Base-by-base conservation (phyloP, 1,284 basidiomycete genomes). In the Naganishia sp. region DNA sequence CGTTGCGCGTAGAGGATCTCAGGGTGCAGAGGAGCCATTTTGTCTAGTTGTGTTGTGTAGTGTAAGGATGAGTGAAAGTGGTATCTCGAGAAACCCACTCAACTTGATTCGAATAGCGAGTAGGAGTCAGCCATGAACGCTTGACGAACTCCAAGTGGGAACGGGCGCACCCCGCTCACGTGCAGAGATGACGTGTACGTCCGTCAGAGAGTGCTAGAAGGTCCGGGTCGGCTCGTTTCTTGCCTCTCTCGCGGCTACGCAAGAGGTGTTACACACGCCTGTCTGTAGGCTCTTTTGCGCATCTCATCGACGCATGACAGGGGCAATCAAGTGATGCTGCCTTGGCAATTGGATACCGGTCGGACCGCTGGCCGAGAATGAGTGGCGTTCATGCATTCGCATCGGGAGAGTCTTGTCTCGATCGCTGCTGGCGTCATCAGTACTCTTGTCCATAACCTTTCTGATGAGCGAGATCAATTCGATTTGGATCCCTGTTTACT, bases 1-100 rank as follows among this genome's bases (percentile, higher is more conserved):
- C 93, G 86, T 80, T 96, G 92, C 57, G 93, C 92, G 90, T 92
- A 96, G 3, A 91, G 83, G 63, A 94, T 83, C 81, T 95, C 91
- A 51, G 93, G 92, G 80, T 93, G 90, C 69, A 78, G 71, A 68
- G 74, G 73, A 42, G 76, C 71, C 77, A 78, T 79, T 65, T 67
- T 75, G 64, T 58, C 21, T 15, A 47, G 45, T 47, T 47, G 15
- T 47, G 45, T 18, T 4, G 18, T 5, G 51, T 28, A 25, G 18
- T 5, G 51, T 28, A 25, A 15, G 28, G 17, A 25, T 21, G 51
- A 52, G 50, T 6, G 6, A 28, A 28, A 28, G 28, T 28, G 28
- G 28, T 28, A 28, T 28, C 28, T 28, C 28, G 28, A 28, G 3
- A 28, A 28, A 28, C 28, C 2, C 28, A n/a, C 18, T n/a, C 18